Evolutionary conservation across 2,329 filamentous ascomycete species (phyloP), one percentile per base, ranked within the genome.

Genomic region (Myriosclerotinia scirpicola): DNA sequence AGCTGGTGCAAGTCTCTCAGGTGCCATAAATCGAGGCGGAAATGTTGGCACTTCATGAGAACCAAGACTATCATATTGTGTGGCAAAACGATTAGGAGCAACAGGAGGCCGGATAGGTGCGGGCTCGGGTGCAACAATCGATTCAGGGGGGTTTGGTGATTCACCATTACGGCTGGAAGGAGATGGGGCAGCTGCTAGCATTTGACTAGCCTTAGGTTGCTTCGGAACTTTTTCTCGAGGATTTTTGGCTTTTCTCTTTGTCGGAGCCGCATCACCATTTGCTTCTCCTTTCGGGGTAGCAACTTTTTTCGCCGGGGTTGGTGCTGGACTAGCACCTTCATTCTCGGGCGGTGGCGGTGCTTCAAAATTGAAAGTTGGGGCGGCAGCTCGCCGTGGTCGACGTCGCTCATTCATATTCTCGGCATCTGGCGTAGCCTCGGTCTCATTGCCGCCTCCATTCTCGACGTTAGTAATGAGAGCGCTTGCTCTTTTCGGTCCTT

Each of bases 351-450:
- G 78, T 26, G 55, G 48, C 65, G 88, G 84, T 38, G 81, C 80
- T 73, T 91, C 89, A 67, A 83, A 85, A 53, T 85, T 86, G 80
- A 89, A 93, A 0, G 87, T 91, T 4, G 91, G 90, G 14, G 91
- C 90, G 34, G 75, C 74, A 40, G 86, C 86, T 71, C 87, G 82
- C 50, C 86, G 81, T n/a, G 86, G 87, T 20, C 86, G 81, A 66
- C 86, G 81, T 58, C 85, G 79, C 73, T 88, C 85, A 42, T 84
- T 84, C 67, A 64, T 68, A 63, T 84, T 86, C 73, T 89, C 87
- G 46, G 82, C 82, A 7, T 80, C 72, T 71, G 75, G 69, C 56
- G 69, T 63, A 62, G 73, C 69, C 22, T 73, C 71, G 12, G 64
- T 38, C 74, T 79, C 69, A 66, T 76, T 72, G 44, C 74, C 73